Evolutionary conservation across 164 flowering plant genomes (phyloP).

Genomic region (Warburgia ugandensis): DNA sequence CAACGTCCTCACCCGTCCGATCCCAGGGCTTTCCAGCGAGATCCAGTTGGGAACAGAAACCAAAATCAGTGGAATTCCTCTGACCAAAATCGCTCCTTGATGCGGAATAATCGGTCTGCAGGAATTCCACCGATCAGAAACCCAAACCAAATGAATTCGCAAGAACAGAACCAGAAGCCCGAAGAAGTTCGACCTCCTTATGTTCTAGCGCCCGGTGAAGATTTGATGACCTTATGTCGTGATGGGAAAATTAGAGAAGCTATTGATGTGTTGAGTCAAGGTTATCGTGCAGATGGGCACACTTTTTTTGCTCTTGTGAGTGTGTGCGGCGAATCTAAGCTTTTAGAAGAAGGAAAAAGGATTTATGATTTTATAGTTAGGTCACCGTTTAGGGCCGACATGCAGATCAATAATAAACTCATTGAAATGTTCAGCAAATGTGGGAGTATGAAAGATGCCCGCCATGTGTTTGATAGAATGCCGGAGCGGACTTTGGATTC

Average conservation of each 20-base stretch:
- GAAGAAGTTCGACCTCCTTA: too few species aligned
- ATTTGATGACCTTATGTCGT: constrained; percentile 34
- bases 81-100: too few species aligned
- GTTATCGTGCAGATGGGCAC: constrained; percentile 41
- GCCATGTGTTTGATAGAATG: constrained; percentile 68
- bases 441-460: constrained; percentile 64
- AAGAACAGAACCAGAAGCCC: too few species aligned
- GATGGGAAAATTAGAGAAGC: constrained; percentile 67
- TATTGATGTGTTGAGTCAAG: constrained; percentile 49
- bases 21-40: too few species aligned
- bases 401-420: constrained; percentile 39
- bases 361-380: constrained; percentile 60
- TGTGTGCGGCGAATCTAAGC: constrained; percentile 36
- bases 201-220: too few species aligned
- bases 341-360: constrained; percentile 50
- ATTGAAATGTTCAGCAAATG: constrained; percentile 60
- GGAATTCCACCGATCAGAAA: too few species aligned
- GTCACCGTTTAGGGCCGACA: constrained; percentile 47
- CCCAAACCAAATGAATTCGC: too few species aligned
- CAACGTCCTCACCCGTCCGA: too few species aligned
- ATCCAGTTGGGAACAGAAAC: too few species aligned
- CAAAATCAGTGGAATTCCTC: too few species aligned
- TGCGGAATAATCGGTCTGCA: too few species aligned
- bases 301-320: constrained; percentile 38
- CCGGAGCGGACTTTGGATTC: constrained; percentile 53